Percentiles rank a stretch among this genome's conserved stretches.
phyloP scores from a whole-genome alignment of 371 early-diverging fungal genomes.

The Mucor velutinosus region DNA sequence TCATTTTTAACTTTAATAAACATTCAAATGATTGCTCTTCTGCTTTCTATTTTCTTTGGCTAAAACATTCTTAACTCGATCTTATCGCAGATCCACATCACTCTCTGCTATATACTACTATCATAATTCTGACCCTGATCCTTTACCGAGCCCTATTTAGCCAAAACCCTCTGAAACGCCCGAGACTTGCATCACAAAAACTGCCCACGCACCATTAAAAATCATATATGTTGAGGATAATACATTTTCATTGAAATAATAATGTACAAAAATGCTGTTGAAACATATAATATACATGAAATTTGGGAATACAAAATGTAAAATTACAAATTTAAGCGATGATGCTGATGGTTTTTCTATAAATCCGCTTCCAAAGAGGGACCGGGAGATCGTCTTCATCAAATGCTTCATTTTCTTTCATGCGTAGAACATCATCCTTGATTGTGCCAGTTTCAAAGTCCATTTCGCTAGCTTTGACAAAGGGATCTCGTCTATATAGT shows the following conservation, averaged over 20 bases:
- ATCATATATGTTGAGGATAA: no score
- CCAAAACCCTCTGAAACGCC: no score
- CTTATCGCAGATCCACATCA: no score
- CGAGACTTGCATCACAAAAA: no score
- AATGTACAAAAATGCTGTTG: conserved; percentile 2
- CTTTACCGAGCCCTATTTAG: no score
- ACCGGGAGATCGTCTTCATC: conserved; percentile 15
- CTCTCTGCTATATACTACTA: no score
- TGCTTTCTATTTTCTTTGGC: no score
- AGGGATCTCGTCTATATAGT: conserved; percentile 25
- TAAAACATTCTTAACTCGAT: no score
- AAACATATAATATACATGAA: not conserved
- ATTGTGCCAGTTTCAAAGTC: conserved; percentile 40
- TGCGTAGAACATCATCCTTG: conserved; percentile 11
- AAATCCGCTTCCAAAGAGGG: conserved; percentile 21
- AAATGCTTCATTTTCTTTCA: conserved; percentile 11
- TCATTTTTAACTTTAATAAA: no score
- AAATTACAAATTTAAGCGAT: conserved; percentile 18
- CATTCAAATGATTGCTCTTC: no score
- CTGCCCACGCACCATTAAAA: no score
- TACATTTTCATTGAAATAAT: not conserved
- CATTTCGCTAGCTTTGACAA: conserved; percentile 31
- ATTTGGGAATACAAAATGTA: not conserved
- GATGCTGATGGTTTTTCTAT: conserved; percentile 14
- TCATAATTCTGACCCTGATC: no score